Base-by-base conservation (phyloP, 108 stramenopile species). In the Nitzschia putrida region DNA sequence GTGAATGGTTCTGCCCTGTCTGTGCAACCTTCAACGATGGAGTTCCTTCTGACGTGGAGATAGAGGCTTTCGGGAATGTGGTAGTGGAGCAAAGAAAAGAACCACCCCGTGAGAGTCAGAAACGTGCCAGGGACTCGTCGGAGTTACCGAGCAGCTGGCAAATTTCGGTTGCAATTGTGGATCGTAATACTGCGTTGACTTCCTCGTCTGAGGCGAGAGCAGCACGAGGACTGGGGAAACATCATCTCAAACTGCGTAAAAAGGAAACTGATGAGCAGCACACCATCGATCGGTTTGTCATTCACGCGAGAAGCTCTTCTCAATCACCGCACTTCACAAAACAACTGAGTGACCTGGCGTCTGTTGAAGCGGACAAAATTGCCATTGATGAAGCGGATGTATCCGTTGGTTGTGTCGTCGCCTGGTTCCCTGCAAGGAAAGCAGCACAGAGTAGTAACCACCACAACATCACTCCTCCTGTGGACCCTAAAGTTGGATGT, bases 1-100 rank as follows among this genome's bases (percentile, higher is more conserved):
- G 73, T 41, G 85, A 89, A 57, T 89, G 80, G 69, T 85, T 86
- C 64, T 89, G 88, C 85, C 88, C 41, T 82, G 82, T n/a, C 57
- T 89, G 67, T n/a, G 22, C 16, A 0, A 42, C 61, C 18, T 44
- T 11, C 16, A 49, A 18, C 64, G 47, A 47, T 53, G 78, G 78
- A 37, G 71, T 73, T 12, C 67, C 71, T 40, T 82, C 80, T 4
- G 64, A 67, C 20, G 74, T 77, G 16, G 84, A 80, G 12, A 59
- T 85, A 40, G 84, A 85, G 57, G 81, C 68, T 40, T 76, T 80
- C 68, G 80, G 47, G 23, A 78, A 49, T 12, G 77, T 76, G 73
- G 76, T 80, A 1, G 75, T 85, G 51, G 84, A 85, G 61, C 80
- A 82, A 52, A 43, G 78, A 21, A 80, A 74, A 23, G 21, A 21